Percentiles rank a stretch among this genome's conserved stretches.
phyloP scores from a whole-genome alignment of 257 asterid genomes.

The Solanum gracilifrons region DNA sequence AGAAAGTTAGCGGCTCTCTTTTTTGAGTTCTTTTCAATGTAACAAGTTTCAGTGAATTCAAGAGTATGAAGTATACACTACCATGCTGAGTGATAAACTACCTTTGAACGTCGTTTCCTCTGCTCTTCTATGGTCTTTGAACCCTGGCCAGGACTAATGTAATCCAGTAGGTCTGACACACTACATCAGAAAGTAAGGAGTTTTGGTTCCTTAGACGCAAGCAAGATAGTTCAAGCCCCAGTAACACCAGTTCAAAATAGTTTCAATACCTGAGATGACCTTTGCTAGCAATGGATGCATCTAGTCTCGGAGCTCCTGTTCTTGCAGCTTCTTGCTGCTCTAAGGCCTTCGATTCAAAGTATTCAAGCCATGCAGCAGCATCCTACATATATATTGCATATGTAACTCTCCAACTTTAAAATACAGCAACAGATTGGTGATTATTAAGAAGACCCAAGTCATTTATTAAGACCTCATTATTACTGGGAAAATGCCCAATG shows the following conservation, averaged over 20 bases:
- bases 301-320: constrained; percentile 90
- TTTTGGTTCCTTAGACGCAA: constrained; percentile 16
- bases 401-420: neutral
- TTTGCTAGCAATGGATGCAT: constrained; percentile 96
- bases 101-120: constrained; percentile 85
- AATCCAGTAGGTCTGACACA: constrained; percentile 97
- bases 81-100: constrained; percentile 8
- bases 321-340: constrained; percentile 99
- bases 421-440: neutral
- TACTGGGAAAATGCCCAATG: neutral
- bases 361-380: constrained; percentile 99
- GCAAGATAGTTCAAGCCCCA: constrained; percentile 16
- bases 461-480: neutral
- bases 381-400: constrained; percentile 46
- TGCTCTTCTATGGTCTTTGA: constrained; percentile 63
- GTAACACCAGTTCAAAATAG: constrained; percentile 23
- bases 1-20: neutral
- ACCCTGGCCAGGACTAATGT: constrained; percentile 76
- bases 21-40: neutral
- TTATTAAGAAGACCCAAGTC: neutral
- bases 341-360: constrained; percentile 92
- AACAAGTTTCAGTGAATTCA: neutral
- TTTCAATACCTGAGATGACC: constrained; percentile 92
- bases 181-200: constrained; percentile 41
- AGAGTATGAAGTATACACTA: neutral